Base-by-base conservation (phyloP, 352 stramenopile genomes). In the Pythium dissimile region DNA sequence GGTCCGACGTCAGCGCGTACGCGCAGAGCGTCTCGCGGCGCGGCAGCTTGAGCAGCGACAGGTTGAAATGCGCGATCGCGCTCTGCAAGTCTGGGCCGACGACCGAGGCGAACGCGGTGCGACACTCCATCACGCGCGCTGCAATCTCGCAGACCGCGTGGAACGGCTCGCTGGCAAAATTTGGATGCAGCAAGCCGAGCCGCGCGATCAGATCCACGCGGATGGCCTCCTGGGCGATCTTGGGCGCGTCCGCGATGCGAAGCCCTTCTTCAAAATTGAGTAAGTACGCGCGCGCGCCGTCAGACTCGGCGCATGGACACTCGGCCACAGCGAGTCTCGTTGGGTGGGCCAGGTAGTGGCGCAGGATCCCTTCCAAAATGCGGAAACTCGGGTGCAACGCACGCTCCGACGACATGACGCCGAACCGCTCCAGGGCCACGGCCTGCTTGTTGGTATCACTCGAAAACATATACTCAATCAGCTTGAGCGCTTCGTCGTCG, bases 391-490 rank as follows among this genome's bases (percentile, higher is more conserved):
- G 31, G 42, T 48, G 47, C 2, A 24, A 26, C 11, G 51, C 23
- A 8, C 32, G 30, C 2, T 45, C 54, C 1, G 60, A 37, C 4
- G 44, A 28, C 11, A 34, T 62, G n/a, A 77, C 53, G 20, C 57
- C 65, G 18, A 77, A 59, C 5, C 28, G 41, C 11, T 68, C 51
- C 16, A 77, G 51, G 2, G 69, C 69, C 20, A 58, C 27, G 13
- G 56, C 49, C 18, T 73, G 69, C 59, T 69, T 73, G 35, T 23
- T 43, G 16, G 56, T 44, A 30, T 77, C 62, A 31, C 38, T 50
- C 13, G 61, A 77, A 44, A 73, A 77, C 18, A 77, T 34, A 57
- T 66, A 73, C 35, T 77, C 64, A 55, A 73, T 43, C 15, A 66
- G 50, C 58, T 71, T 73, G 44, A 57, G 34, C 49, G 49, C 24